Conservation (phyloP, 2,329 filamentous ascomycete genomes). For the Sodiomyces alkalinus region DNA sequence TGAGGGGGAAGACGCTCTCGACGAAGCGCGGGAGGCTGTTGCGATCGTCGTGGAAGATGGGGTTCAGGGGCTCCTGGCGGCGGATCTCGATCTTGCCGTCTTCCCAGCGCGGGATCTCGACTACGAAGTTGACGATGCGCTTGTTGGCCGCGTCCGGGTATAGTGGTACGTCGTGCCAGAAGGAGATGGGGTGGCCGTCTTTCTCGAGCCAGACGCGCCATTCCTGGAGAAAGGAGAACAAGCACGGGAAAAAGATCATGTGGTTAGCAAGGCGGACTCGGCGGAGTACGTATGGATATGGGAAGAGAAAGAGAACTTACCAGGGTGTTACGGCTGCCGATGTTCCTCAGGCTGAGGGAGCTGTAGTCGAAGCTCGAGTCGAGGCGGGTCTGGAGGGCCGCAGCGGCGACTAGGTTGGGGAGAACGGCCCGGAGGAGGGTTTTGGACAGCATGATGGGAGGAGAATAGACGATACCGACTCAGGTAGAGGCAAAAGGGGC, state of each 20-base stretch:
- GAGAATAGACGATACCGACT: no score
- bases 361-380: conserved; percentile 11
- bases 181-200: conserved; percentile 22
- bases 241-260: not conserved
- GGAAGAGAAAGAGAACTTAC: conserved; percentile 8
- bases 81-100: conserved; percentile 24
- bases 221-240: conserved; percentile 11
- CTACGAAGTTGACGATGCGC: conserved; percentile 20
- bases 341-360: conserved; percentile 16
- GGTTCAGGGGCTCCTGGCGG: conserved; percentile 23
- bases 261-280: no score
- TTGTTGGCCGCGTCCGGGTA: conserved; percentile 19
- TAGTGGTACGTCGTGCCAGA: conserved; percentile 25
- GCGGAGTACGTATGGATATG: no score
- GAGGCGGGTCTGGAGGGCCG: not conserved
- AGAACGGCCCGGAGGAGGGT: conserved; percentile 1
- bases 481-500: no score
- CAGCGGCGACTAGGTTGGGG: conserved; percentile 1
- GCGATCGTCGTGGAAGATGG: conserved; percentile 25
- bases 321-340: conserved; percentile 21
- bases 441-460: conserved; percentile 1
- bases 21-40: conserved; percentile 21
- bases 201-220: conserved; percentile 25
- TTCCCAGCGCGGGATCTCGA: conserved; percentile 26
- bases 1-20: conserved; percentile 26